These are phyloP conservation scores for Magnusiomyces clavatus DNA, from an alignment of 1,139 yeast genomes.

Conservation along the genomic window DNA sequence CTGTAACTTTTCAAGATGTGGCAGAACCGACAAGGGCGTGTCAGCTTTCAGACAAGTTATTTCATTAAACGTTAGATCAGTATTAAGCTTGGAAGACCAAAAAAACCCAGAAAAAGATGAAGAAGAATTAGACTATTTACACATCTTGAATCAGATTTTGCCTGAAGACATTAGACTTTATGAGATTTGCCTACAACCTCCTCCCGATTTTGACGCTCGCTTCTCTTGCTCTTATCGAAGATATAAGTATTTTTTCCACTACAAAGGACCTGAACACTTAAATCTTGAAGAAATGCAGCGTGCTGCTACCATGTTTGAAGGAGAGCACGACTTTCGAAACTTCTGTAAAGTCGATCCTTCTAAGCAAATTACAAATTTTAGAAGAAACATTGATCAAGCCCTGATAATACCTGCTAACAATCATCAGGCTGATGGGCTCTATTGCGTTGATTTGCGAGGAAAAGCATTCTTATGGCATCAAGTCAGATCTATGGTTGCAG, in stretches of 20 bases:
- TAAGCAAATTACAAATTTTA: constrained; percentile 76
- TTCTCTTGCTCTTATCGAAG: constrained; percentile 81
- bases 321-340: constrained; percentile 86
- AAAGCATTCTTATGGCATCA: constrained; percentile 97
- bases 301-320: constrained; percentile 61
- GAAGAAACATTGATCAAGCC: constrained; percentile 42
- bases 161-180: constrained; percentile 83
- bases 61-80: constrained; percentile 67
- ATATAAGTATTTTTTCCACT: constrained; percentile 68
- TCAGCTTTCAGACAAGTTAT: constrained; percentile 96
- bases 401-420: constrained; percentile 18
- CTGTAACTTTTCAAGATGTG: constrained; percentile 80
- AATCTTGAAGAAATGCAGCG: constrained; percentile 58
- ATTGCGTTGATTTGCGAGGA: constrained; percentile 73
- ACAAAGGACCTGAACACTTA: constrained; percentile 36
- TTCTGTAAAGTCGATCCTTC: constrained; percentile 93
- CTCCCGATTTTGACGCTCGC: constrained; percentile 78
- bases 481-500: constrained; percentile 91
- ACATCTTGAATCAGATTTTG: constrained; percentile 63
- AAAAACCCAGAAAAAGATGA: constrained; percentile 46
- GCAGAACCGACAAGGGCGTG: constrained; percentile 94
- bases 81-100: constrained; percentile 51
- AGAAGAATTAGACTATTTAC: constrained; percentile 68
- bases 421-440: constrained; percentile 25
- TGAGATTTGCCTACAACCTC: constrained; percentile 76